Percentiles rank a stretch among this genome's conserved stretches.
These are phyloP conservation scores for Ilyonectria mors-panacis DNA, from an alignment of 2,329 filamentous ascomycete genomes.

Conservation along the genomic window DNA sequence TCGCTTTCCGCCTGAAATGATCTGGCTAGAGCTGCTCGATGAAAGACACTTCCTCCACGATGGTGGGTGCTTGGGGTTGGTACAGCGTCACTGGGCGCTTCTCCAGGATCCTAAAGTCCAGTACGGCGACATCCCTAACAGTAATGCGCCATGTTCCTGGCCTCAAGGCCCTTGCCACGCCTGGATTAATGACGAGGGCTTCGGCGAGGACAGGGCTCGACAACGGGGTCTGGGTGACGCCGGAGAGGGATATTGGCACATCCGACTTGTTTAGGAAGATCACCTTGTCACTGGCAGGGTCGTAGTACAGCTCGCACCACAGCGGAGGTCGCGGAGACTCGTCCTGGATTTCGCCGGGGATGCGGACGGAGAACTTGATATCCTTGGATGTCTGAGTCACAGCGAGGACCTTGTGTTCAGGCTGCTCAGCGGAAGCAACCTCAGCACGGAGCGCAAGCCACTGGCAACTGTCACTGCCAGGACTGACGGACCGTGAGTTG, in stretches of 20 bases:
- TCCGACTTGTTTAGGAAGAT: constrained; percentile 71
- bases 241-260: constrained; percentile 65
- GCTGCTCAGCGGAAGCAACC: constrained; percentile 65
- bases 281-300: constrained; percentile 71
- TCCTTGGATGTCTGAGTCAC: constrained; percentile 73
- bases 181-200: constrained; percentile 61
- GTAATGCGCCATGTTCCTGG: constrained; percentile 72
- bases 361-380: constrained; percentile 72
- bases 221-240: constrained; percentile 58
- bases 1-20: constrained; percentile 67
- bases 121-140: constrained; percentile 63
- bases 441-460: constrained; percentile 71
- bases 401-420: constrained; percentile 70
- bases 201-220: constrained; percentile 60
- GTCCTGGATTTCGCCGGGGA: constrained; percentile 64
- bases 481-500: constrained; percentile 68
- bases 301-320: constrained; percentile 74
- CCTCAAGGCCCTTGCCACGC: constrained; percentile 61
- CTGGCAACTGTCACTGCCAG: constrained; percentile 69
- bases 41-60: constrained; percentile 48
- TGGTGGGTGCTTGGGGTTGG: constrained; percentile 47
- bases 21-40: constrained; percentile 52
- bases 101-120: constrained; percentile 72
- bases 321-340: constrained; percentile 62
- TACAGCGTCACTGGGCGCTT: constrained; percentile 64